Evolutionary conservation across 169 alveolate genomes (phyloP).

Genomic region (Pseudocohnilembus persalinus): DNA sequence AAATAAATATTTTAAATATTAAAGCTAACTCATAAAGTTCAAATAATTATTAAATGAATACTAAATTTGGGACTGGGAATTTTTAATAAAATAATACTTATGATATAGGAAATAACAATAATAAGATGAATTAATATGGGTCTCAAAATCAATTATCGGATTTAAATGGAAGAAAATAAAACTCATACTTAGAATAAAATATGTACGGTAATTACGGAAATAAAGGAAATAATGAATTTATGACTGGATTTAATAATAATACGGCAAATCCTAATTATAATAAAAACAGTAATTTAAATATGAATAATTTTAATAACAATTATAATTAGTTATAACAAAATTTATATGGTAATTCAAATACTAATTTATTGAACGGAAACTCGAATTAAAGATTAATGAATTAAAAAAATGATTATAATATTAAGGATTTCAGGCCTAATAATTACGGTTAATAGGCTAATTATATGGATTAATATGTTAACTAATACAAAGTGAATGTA

Average conservation of each 20-base stretch:
- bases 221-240: not conserved
- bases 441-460: not conserved
- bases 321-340: too few relatives aligned
- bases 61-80: not conserved
- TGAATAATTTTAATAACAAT: not conserved
- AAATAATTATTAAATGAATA: too few relatives aligned
- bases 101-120: not conserved
- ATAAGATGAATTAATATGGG: not conserved
- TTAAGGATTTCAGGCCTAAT: not conserved
- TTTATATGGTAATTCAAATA: not conserved
- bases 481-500: not conserved
- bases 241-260: not conserved
- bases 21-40: not conserved
- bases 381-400: not conserved
- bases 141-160: too few relatives aligned
- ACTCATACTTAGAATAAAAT: not conserved
- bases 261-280: not conserved
- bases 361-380: too few relatives aligned
- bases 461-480: not conserved
- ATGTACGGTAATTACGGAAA: too few relatives aligned
- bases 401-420: too few relatives aligned
- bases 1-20: too few relatives aligned
- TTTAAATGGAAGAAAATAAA: too few relatives aligned
- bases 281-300: not conserved
- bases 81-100: too few relatives aligned